These are phyloP conservation scores for Rhinocladiella similis DNA, from an alignment of 2,329 filamentous ascomycete genomes.

Conservation along the genomic window DNA sequence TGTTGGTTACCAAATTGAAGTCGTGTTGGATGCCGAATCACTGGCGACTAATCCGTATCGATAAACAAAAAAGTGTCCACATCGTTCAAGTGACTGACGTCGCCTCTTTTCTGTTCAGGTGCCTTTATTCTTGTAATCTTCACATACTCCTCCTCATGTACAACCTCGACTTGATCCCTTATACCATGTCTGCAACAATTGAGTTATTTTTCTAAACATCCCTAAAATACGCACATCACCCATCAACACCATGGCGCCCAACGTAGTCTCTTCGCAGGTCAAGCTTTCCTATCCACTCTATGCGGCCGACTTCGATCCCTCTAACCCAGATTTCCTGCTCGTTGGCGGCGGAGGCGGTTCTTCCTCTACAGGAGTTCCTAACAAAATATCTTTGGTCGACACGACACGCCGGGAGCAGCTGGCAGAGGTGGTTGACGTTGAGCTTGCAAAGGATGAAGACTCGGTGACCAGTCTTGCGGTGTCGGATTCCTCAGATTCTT, in stretches of 20 bases:
- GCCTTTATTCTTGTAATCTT: no score
- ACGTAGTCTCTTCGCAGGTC: slow-evolving; percentile 20
- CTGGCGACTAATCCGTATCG: not conserved
- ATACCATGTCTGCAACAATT: not conserved
- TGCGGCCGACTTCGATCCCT: slow-evolving; percentile 82
- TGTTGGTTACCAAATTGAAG: not conserved
- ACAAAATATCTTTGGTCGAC: slow-evolving; percentile 77
- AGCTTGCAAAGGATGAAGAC: slow-evolving; percentile 81
- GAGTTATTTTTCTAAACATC: no score
- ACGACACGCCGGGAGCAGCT: slow-evolving; percentile 65
- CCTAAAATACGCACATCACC: not conserved
- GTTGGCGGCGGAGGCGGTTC: slow-evolving; percentile 87
- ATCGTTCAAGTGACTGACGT: not conserved
- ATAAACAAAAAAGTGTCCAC: not conserved
- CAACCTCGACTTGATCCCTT: not conserved
- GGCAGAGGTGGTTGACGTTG: slow-evolving; percentile 68
- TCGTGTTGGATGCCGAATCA: not conserved
- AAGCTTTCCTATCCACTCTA: slow-evolving; percentile 78
- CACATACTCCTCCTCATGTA: no score
- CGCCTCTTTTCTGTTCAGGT: not conserved
- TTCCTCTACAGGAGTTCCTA: slow-evolving; percentile 76
- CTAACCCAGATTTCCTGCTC: slow-evolving; percentile 72
- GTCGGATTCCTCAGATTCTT: slow-evolving; percentile 58
- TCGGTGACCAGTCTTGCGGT: slow-evolving; percentile 81
- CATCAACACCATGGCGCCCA: slow-evolving; percentile 16